phyloP scores from a whole-genome alignment of 1,284 basidiomycete species.

The Cryptococcus sp. region DNA sequence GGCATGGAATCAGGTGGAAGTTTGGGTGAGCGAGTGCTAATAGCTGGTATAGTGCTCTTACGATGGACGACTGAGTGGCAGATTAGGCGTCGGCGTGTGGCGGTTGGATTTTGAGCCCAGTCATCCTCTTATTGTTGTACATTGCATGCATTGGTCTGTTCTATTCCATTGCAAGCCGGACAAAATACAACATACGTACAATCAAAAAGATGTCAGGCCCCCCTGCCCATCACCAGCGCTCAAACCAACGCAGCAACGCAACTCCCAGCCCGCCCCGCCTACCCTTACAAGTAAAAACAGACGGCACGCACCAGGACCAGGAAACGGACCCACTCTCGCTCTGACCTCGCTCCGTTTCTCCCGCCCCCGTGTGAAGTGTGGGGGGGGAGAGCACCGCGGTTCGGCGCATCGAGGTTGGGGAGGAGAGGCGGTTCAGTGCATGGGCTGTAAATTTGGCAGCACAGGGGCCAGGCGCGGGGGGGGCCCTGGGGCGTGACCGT shows the following conservation, averaged over 20 bases:
- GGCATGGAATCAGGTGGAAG: background rate
- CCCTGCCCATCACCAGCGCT: background rate
- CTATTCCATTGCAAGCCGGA: background rate
- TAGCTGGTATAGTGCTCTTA: conserved; percentile 25
- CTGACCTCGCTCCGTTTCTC: conserved; percentile 44
- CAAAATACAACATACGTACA: conserved; percentile 2
- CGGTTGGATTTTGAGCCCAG: background rate
- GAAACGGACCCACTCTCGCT: conserved; percentile 2
- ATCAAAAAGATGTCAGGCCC: conserved; percentile 1
- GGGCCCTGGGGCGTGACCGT: background rate
- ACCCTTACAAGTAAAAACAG: too few species aligned
- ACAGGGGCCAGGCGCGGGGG: background rate
- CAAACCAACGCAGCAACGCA: background rate
- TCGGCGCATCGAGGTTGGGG: conserved; percentile 29
- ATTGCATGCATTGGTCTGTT: background rate
- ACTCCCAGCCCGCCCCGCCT: too few species aligned
- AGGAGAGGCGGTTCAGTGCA: conserved; percentile 4
- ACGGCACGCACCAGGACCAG: too few species aligned
- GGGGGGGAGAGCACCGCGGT: conserved; percentile 23
- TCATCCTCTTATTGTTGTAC: background rate
- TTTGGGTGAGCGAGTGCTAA: background rate
- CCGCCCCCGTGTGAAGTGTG: conserved; percentile 12
- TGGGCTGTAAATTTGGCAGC: too few species aligned
- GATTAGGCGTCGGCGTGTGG: background rate
- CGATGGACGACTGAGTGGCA: conserved; percentile 18